Base-by-base conservation (phyloP, 495 filamentous ascomycete species). In the Penicillium longicatenatum region DNA sequence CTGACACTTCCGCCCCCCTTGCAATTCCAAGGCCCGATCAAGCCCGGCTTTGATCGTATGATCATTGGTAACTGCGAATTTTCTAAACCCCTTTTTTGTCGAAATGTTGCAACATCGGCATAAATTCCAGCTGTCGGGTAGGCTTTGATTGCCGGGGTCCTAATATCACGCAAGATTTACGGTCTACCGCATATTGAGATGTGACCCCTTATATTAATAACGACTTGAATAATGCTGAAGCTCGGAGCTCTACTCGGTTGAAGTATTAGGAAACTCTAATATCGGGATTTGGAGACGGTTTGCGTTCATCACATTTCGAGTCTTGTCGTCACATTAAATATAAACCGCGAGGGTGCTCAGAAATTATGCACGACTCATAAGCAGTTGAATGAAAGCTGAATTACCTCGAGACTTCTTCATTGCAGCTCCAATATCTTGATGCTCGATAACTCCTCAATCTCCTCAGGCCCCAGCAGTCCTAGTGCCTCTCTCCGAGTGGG, bases 401-500 rank as follows among this genome's bases (percentile, higher is more conserved):
- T 6, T 5, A 6, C 12, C 9, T 12, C 11, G 12, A 2, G 31
- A 35, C 4, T 12, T 14, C 12, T 30, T 16, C 24, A 33, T 20
- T 45, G 11, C 22, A 37, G 41, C 16, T 29, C 22, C 20, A 43
- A 17, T 35, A 45, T n/a, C 26, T 21, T 43, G n/a, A 50, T 9
- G 14, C 47, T 29, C 14, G 37, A 29, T 16, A 62, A 39, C 55
- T 62, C 60, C 9, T 58, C 35, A 26, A 62, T 60, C 45, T 74
- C 70, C 22, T 69, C 63, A 0, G 59, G 57, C 2, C 70, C 70
- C 52, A 76, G 37, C 20, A 71, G 46, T 1, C 87, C 86, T 57
- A 91, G 65, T 1, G 74, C 81, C 68, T 90, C 82, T 53, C 84
- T 73, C 35, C 87, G 69, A 24, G 81, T 84, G 14, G 76, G 82